Conservation (phyloP, 441 rosid species). For the Arabidopsis lyrata region DNA sequence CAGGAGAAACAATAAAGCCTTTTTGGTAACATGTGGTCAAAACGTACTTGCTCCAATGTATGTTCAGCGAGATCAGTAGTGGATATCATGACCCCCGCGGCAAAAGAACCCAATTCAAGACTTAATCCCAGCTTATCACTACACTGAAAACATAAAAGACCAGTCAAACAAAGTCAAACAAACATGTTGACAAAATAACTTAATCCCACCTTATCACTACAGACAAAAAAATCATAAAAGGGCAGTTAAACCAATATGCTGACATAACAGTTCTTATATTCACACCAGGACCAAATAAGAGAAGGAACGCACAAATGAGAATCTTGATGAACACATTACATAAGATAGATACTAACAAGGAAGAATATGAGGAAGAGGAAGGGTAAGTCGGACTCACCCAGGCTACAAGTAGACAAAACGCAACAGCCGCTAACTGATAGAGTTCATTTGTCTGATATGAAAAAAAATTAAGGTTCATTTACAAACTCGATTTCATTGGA, state of each 20-base stretch:
- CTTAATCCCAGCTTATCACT: slow-evolving; percentile 96
- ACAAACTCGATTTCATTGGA: slow-evolving; percentile 26
- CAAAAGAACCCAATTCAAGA: slow-evolving; percentile 97
- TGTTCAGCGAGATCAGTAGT: slow-evolving; percentile 95
- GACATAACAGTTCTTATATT: background rate
- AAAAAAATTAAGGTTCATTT: slow-evolving; percentile 11
- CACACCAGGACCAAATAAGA: background rate
- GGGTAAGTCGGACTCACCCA: slow-evolving; percentile 70
- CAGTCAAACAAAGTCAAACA: slow-evolving; percentile 28
- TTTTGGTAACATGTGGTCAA: slow-evolving; percentile 26
- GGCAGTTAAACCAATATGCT: background rate
- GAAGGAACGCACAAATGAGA: slow-evolving; percentile 10
- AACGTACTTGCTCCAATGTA: slow-evolving; percentile 92
- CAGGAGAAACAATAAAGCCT: slow-evolving; percentile 18
- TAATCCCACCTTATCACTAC: slow-evolving; percentile 6
- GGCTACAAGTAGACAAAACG: slow-evolving; percentile 96
- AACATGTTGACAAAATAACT: background rate
- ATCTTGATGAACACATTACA: slow-evolving; percentile 5
- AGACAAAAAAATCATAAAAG: background rate
- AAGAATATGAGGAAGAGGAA: slow-evolving; percentile 11
- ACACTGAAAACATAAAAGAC: slow-evolving; percentile 69
- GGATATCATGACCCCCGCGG: slow-evolving; percentile 98
- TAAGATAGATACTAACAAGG: slow-evolving; percentile 5
- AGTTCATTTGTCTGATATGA: slow-evolving; percentile 87
- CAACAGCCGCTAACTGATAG: slow-evolving; percentile 92